Evolutionary conservation across 2,329 filamentous ascomycete species (phyloP).

Genomic region (Botrytis hyacinthi): DNA sequence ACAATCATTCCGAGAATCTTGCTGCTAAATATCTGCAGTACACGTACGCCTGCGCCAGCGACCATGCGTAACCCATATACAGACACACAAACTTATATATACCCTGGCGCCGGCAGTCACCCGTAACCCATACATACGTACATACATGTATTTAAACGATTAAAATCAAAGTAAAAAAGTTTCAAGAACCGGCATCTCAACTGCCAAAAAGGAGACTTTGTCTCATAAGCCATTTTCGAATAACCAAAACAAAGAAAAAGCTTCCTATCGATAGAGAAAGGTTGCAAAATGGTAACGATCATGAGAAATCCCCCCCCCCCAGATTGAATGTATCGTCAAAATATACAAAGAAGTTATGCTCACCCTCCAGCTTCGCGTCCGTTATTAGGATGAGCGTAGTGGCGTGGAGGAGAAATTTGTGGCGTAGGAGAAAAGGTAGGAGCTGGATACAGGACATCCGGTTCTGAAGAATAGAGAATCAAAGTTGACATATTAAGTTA

Average conservation of each 20-base stretch:
- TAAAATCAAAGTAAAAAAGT: background rate
- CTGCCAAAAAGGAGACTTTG: background rate
- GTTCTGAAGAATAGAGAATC: background rate
- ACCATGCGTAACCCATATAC: constrained; percentile 7
- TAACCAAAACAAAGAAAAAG: constrained; percentile 12
- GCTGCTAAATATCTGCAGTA: constrained; percentile 6
- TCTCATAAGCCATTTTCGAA: constrained; percentile 8
- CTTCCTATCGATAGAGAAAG: background rate
- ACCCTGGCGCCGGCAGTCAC: constrained; percentile 5
- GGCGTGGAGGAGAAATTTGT: background rate
- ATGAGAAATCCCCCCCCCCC: background rate
- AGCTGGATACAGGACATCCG: background rate
- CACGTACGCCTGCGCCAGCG: constrained; percentile 4
- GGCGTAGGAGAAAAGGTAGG: background rate
- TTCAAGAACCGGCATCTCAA: background rate
- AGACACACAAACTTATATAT: constrained; percentile 3
- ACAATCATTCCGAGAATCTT: constrained; percentile 2
- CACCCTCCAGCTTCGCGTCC: background rate
- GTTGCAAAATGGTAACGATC: background rate
- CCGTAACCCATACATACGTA: constrained; percentile 13
- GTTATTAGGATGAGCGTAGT: background rate
- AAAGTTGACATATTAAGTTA: background rate
- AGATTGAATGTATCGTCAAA: background rate
- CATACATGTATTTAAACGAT: constrained; percentile 11
- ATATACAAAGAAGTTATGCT: constrained; percentile 13